Base-by-base conservation (phyloP, 2,329 filamentous ascomycete genomes). In the Aspergillus neoniger region DNA sequence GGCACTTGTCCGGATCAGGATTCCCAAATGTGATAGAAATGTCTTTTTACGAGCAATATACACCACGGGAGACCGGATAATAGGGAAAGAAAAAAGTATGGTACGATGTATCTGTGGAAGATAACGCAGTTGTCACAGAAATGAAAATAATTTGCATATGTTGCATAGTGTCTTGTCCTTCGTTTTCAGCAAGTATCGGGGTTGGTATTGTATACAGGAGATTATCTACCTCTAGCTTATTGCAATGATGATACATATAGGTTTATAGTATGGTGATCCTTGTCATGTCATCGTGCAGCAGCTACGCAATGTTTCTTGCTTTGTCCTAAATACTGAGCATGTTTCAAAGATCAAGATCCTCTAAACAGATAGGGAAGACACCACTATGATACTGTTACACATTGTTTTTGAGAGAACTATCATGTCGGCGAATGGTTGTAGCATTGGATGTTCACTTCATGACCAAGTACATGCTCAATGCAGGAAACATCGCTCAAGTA, bases 21-120 rank as follows among this genome's bases (percentile, higher is more conserved):
- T 56, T 49, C 39, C 25, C 48, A 51, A 53, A 64, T 61, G 51
- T 55, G 58, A 64, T 68, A 61, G 63, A 68, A 38, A 62, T 61
- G 56, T 59, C n/a, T 53, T 58, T 58, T 65, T 38, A 62, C 60
- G 61, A 67, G 54, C 62, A 23, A 65, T 67, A 67, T 64, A 65
- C 63, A 67, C 48, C 51, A 56, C 55, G 57, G 50, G 57, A 58
- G 43, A 44, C 41, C 44, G 12, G 32, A 36, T 14, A 36, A 36
- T 5, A 36, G 32, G 32, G 32, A 36, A 36, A 36, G 32, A 36
- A 32, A 48, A 28, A 55, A 55, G 25, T 57, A 41, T 55, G 60
- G 53, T 38, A 60, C 47, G 53, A 54, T 52, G 36, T 54, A 61
- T 63, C 58, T 61, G 59, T 61, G 62, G 50, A 55, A 60, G 52